Percentiles rank a stretch among this genome's conserved stretches.
phyloP scores from a whole-genome alignment of 2,329 filamentous ascomycete genomes.

The Calonectria montana region DNA sequence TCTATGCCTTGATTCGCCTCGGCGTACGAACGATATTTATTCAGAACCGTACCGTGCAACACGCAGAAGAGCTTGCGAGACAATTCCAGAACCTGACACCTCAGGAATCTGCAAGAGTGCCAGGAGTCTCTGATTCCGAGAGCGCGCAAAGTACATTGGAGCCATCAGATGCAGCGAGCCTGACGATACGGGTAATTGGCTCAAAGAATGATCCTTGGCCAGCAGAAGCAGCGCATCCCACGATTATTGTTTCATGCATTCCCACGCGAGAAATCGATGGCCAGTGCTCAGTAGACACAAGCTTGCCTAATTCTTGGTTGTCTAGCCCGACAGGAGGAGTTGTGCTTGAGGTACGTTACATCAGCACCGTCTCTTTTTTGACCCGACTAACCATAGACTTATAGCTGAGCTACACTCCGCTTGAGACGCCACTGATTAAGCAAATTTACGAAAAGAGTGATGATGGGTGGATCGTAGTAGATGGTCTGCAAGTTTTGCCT shows the following conservation, averaged over 20 bases:
- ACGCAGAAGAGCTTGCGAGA: slow-evolving; percentile 62
- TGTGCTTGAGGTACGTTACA: slow-evolving; percentile 53
- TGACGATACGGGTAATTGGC: slow-evolving; percentile 42
- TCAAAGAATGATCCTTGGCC: slow-evolving; percentile 29
- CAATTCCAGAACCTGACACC: slow-evolving; percentile 35
- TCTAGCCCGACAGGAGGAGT: slow-evolving; percentile 69
- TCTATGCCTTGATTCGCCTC: slow-evolving; percentile 69
- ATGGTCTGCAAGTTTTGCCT: slow-evolving; percentile 69
- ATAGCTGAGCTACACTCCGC: slow-evolving; percentile 20
- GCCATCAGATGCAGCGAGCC: background rate
- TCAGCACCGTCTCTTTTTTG: slow-evolving; percentile 47
- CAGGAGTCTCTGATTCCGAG: background rate
- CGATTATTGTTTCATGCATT: slow-evolving; percentile 31
- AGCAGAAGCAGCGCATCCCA: slow-evolving; percentile 15
- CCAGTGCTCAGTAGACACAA: slow-evolving; percentile 50
- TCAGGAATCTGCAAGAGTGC: background rate
- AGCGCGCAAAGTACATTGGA: background rate
- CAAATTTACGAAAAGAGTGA: slow-evolving; percentile 62
- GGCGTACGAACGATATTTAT: slow-evolving; percentile 70
- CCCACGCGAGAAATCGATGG: slow-evolving; percentile 19
- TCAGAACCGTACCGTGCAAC: slow-evolving; percentile 64
- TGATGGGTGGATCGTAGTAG: slow-evolving; percentile 67
- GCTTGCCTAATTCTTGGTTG: slow-evolving; percentile 67
- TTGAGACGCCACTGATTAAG: slow-evolving; percentile 57
- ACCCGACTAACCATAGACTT: slow-evolving; percentile 52